Percentiles rank a stretch among this genome's conserved stretches.
Evolutionary conservation across 768 basidiomycete species (phyloP).

Genomic region (Boletus barrowsii): DNA sequence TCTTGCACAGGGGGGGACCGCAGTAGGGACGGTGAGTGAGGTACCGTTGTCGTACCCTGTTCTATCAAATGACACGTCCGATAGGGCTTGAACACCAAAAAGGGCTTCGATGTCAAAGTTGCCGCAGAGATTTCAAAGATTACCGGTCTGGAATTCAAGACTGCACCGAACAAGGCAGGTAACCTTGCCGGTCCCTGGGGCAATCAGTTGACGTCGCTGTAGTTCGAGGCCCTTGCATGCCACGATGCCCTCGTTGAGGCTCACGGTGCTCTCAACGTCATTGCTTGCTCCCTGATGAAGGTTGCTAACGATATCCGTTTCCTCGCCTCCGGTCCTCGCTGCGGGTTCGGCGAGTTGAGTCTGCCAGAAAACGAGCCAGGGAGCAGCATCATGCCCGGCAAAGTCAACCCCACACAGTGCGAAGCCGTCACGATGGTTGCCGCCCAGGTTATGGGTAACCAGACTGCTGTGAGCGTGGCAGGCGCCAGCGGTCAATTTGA

Average conservation of each 20-base stretch:
- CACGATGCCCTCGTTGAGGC: constrained; percentile 98
- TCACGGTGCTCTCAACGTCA: constrained; percentile 92
- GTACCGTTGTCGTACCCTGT: not conserved
- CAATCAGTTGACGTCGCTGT: constrained; percentile 6
- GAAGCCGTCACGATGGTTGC: constrained; percentile 99
- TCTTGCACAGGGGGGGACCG: constrained; percentile 97
- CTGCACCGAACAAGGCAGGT: constrained; percentile 93
- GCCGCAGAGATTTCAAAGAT: constrained; percentile 89
- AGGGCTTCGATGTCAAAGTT: constrained; percentile 93
- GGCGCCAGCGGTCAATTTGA: constrained; percentile 97
- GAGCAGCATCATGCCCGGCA: constrained; percentile 99
- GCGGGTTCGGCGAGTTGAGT: constrained; percentile 91
- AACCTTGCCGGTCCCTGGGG: not conserved
- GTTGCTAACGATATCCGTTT: constrained; percentile 99
- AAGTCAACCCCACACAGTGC: constrained; percentile 99
- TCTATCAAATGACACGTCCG: constrained; percentile 8
- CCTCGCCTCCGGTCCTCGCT: constrained; percentile 96
- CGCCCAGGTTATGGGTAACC: constrained; percentile 97
- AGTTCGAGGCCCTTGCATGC: constrained; percentile 98
- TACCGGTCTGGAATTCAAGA: constrained; percentile 88
- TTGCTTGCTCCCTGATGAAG: constrained; percentile 99
- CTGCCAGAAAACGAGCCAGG: constrained; percentile 99
- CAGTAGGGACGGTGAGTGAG: constrained; percentile 85
- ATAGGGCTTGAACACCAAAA: constrained; percentile 94
- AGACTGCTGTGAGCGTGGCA: constrained; percentile 87